Evolutionary conservation across 2,329 filamentous ascomycete genomes (phyloP), one percentile per base, ranked within the genome.

Genomic region (Xylaria sp.): DNA sequence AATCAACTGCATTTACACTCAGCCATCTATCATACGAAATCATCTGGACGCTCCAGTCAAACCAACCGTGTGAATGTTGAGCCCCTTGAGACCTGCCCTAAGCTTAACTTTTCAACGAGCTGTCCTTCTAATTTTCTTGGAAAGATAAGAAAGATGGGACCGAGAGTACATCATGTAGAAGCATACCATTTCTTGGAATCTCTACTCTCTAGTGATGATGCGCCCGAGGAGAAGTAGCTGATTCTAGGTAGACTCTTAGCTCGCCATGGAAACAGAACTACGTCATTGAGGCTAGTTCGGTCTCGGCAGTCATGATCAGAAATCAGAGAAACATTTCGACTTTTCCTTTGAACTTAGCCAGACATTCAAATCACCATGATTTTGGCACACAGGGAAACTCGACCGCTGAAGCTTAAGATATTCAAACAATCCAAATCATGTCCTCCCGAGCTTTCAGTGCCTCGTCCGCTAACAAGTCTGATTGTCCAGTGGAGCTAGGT

Each of bases 401-500:
- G 13, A n/a, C 3, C 33, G 9, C 25, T 18, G 6, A n/a, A 3
- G 15, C 31, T 31, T 33, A 54, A 28, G 25, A 20, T 13, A 12
- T 33, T 46, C 46, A n/a, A 25, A 49, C 1, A 5, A 18, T 15
- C 2, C 15, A 20, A 41, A 41, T 9, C 5, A 49, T 49, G 12
- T 13, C 20, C 20, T 23, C 36, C 23, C 7, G n/a, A 36, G 25
- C 43, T 48, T 46, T 39, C 23, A 28, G 49, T 43, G 43, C 15
- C 31, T 39, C 15, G 23, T 57, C 41, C 52, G 41, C 61, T 56
- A 41, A 20, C 8, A 41, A 20, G 15, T 33, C 23, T 36, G 36
- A 36, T 33, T 23, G 6, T 23, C 51, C 33, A 43, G 62, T 58
- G 54, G 54, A 64, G 43, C 8, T 55, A n/a, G 10, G 25, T 43